Base-by-base conservation (phyloP, 108 stramenopile species). In the Fistulifera pelliculosa region DNA sequence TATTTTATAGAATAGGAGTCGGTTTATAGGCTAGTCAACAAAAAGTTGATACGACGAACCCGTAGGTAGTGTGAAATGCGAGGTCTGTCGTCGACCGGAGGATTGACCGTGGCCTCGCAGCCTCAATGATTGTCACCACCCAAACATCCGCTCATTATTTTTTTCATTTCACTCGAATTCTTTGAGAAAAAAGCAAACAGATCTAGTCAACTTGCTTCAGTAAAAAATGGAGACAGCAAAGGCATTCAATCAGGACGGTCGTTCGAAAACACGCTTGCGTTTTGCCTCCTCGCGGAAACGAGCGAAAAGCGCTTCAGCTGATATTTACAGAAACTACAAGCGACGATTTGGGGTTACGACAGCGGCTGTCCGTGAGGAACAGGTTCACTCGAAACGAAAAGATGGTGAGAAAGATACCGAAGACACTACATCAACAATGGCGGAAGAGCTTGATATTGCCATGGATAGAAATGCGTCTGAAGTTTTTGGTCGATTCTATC, bases 401-500 rank as follows among this genome's bases (percentile, higher is more conserved):
- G 28, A 43, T 4, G 11, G 22, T 16, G 27, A 31, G 7, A 28
- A 28, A 56, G 50, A 67, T 15, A 24, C 54, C 0, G 59, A 71
- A 16, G 24, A 71, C 26, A 68, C 65, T 35, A 65, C 66, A 49
- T 70, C 78, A 22, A 75, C 70, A 15, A 83, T 91, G 47, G 66
- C 81, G 1, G 58, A 56, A 10, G 90, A 91, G 60, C 65, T 91
- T 39, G 90, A 87, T 58, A 47, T 85, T 49, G 71, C 90, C 14
- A 48, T 70, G 23, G 85, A 87, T 54, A 42, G 90, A 42, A 91
- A 91, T 76, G 81, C 76, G 43, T 91, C 90, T 10, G 79, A 79
- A 65, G 44, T 83, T 18, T 91, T 85, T 60, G 68, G 68, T 27
- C 71, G 69, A 44, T 70, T 87, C 23, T 65, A 80, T 55, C 65